A percentile compares a stretch with the other conserved stretches of the same genome.
Conservation (phyloP, 305 asterid genomes). For the Fraxinus sp. region DNA sequence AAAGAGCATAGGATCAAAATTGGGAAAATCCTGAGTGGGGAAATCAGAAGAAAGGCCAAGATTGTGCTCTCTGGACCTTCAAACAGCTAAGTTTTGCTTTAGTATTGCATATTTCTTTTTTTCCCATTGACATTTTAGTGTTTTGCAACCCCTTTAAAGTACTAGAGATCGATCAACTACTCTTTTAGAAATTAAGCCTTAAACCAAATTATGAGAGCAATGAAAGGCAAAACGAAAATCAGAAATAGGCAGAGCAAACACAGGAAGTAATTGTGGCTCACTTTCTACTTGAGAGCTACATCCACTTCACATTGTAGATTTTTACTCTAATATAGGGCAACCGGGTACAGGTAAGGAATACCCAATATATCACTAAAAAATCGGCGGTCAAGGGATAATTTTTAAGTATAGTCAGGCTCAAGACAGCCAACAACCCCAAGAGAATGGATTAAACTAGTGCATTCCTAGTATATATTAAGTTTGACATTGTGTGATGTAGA, state of each 20-base stretch:
- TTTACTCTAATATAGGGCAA: neutral
- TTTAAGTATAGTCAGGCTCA: neutral
- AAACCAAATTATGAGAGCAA: neutral
- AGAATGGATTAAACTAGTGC: too few species aligned
- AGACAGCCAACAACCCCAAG: neutral
- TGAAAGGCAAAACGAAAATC: neutral
- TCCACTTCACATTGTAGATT: neutral
- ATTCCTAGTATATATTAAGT: too few species aligned
- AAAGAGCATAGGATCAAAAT: slow-evolving; percentile 59
- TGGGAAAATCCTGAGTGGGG: slow-evolving; percentile 55
- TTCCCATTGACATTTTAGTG: neutral
- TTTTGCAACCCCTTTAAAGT: neutral
- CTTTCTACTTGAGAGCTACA: too few species aligned
- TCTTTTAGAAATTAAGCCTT: neutral
- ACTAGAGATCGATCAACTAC: neutral
- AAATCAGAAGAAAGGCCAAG: slow-evolving; percentile 57
- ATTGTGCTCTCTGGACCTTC: slow-evolving; percentile 77
- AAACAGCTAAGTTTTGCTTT: slow-evolving; percentile 48
- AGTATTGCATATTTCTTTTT: neutral
- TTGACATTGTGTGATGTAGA: too few species aligned
- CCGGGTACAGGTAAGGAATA: neutral
- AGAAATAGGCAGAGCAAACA: neutral
- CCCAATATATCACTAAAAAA: neutral
- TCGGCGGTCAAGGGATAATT: neutral
- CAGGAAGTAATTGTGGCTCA: neutral